Evolutionary conservation across 129 eudicot genomes (phyloP), one percentile per base, ranked within the genome.

Genomic region (Centaurea solstitialis): DNA sequence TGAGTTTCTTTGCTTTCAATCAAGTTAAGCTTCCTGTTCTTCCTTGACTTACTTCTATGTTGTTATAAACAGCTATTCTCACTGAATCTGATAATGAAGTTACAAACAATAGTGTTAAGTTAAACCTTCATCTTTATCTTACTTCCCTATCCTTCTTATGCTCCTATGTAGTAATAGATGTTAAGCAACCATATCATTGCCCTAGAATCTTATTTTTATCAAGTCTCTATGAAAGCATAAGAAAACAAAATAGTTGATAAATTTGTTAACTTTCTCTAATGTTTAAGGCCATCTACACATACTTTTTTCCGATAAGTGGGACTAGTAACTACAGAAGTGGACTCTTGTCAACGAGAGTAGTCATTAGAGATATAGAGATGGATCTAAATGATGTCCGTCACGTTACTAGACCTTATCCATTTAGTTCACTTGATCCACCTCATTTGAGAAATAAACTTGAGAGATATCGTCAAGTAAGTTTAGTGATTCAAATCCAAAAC

Each of bases 1-100:
- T 94, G 30, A 91, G 89, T 76, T 94, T 91, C 85, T 81, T 94
- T 80, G 85, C 97, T 50, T 91, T 90, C 69, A 84, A 86, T 77
- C 50, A 69, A 74, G 83, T 94, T 26, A 92, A 90, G 81, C 93
- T 94, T 75, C 93, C 95, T 79, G 73, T 76, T 39, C 92, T 92
- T 77, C 92, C 96, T 69, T 93, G 89, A 93, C n/a, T 75, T 72
- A 13, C 28, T 28, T 41, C 6, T 24, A 22, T 23, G 21, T n/a
- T n/a, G 1, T 76, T 22, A 21, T 47, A 40, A 12, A 23, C 15
- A 41, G 23, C 28, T 4, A 24, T 67, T 12, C 28, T 61, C 28
- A 61, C 21, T 59, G 67, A 17, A 59, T n/a, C 11, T 59, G 67
- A 61, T 20, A 8, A 6, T 61, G 68, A 61, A 61, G 68, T 61